Base-by-base conservation (phyloP, 2,329 filamentous ascomycete species). In the Monascus ruber region DNA sequence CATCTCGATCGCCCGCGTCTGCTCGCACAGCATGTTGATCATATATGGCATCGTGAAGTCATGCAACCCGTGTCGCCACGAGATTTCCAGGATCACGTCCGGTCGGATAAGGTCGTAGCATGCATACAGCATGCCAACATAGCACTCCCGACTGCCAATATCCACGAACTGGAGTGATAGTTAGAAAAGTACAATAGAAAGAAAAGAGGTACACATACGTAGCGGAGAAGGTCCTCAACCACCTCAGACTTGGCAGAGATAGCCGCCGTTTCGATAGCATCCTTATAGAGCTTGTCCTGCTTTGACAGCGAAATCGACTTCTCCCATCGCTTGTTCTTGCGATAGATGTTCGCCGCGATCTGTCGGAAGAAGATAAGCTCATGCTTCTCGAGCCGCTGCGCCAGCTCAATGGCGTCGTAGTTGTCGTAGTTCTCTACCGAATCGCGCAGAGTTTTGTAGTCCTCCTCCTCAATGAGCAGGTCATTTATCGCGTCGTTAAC, bases 31-130 rank as follows among this genome's bases (percentile, higher is more conserved):
- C 71, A 93, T 83, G 71, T 96, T 98, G 76, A 98, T 96, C 86
- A 98, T 93, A 73, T 94, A 98, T 11, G 91, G 91, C 93, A 98
- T 98, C 35, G 88, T 94, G 69, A 94, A 98, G 70, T 98, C 91
- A 54, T 81, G 79, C 31, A 98, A 81, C 43, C 87, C 86, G 60
- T 94, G 75, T 53, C 91, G 89, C 91, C 91, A 98, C 43, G 91
- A 96, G 42, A 98, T 77, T 70, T 98, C 91, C 64, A 98, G 77
- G 42, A 98, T 83, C 38, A 93, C 73, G 58, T 96, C 87, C 3
- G 93, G 83, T 11, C 86, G 85, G 52, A 98, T 88, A 45, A 98
- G 82, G 43, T 96, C 91, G 66, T 98, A 94, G 74, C 91, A 98
- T 38, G 93, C 83, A 60, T 98, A 98, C 36, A 98, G 76, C 88